phyloP scores from a whole-genome alignment of 768 basidiomycete species.

The Zangia roseola region DNA sequence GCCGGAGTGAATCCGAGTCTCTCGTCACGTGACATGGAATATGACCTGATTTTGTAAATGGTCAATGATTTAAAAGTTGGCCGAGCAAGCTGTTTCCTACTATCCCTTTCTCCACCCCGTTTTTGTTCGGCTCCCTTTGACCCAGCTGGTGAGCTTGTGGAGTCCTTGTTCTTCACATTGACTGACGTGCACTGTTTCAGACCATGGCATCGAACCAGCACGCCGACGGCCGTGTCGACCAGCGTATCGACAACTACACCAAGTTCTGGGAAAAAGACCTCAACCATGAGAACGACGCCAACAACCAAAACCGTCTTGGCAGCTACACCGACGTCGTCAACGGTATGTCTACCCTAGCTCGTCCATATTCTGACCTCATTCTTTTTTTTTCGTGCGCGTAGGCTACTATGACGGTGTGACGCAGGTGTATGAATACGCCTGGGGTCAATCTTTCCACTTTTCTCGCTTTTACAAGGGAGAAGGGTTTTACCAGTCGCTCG shows the following conservation, averaged over 20 bases:
- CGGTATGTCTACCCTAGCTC: slow-evolving; percentile 44
- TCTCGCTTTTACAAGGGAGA: slow-evolving; percentile 96
- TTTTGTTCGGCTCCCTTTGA: neutral
- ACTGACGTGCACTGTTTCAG: neutral
- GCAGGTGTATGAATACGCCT: slow-evolving; percentile 92
- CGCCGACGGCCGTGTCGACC: slow-evolving; percentile 57
- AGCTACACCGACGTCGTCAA: slow-evolving; percentile 94
- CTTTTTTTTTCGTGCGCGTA: slow-evolving; percentile 23
- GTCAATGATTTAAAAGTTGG: slow-evolving; percentile 8
- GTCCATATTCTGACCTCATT: neutral
- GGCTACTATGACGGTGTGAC: slow-evolving; percentile 98
- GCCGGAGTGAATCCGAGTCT: no score
- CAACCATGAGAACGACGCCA: slow-evolving; percentile 57
- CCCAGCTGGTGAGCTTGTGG: neutral
- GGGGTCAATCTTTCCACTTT: slow-evolving; percentile 93
- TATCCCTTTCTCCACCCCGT: neutral
- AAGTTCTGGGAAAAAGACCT: slow-evolving; percentile 90
- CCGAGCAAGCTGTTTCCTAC: neutral
- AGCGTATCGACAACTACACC: slow-evolving; percentile 82
- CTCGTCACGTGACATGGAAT: slow-evolving; percentile 8
- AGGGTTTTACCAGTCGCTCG: slow-evolving; percentile 63
- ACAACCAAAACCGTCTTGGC: slow-evolving; percentile 71
- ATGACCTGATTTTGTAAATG: slow-evolving; percentile 27
- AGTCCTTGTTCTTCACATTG: neutral
- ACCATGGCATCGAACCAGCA: slow-evolving; percentile 27